Percentiles rank a stretch among this genome's conserved stretches.
Evolutionary conservation across 192 early-diverging fungal genomes (phyloP).

Genomic region (Coemansia sp.): DNA sequence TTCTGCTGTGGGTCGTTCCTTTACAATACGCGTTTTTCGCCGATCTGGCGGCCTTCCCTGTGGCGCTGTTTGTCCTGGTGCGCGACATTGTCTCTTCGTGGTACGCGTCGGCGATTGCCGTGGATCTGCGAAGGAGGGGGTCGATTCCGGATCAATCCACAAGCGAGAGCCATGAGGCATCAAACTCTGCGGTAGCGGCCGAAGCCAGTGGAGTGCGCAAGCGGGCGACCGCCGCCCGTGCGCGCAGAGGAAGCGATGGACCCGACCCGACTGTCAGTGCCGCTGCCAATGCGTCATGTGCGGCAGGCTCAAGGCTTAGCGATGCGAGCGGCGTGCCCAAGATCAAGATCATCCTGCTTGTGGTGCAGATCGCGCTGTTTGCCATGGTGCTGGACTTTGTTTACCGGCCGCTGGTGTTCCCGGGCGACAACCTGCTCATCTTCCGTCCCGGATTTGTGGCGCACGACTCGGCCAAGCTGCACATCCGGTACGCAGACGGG

Average conservation of each 20-base stretch:
- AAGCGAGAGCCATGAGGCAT: background rate
- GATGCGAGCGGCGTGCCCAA: constrained; percentile 5
- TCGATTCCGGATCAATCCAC: background rate
- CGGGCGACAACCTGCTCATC: constrained; percentile 28
- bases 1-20: constrained; percentile 47
- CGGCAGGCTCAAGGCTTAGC: background rate
- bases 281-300: background rate
- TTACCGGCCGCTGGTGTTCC: constrained; percentile 39
- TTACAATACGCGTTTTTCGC: constrained; percentile 27
- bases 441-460: constrained; percentile 47
- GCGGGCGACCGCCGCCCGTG: background rate
- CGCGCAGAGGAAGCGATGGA: background rate
- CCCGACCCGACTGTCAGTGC: constrained; percentile 3
- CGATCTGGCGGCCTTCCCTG: constrained; percentile 49
- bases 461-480: constrained; percentile 41
- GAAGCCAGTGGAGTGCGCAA: background rate
- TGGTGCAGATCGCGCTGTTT: constrained; percentile 30
- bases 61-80: constrained; percentile 30
- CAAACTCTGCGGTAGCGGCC: background rate
- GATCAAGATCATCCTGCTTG: constrained; percentile 19
- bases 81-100: constrained; percentile 33
- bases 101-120: constrained; percentile 10
- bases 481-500: constrained; percentile 38
- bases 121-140: background rate
- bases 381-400: constrained; percentile 54